A percentile compares a stretch with the other conserved stretches of the same genome.
Conservation (phyloP, 352 stramenopile species). For the Phytopythium oedochilum region DNA sequence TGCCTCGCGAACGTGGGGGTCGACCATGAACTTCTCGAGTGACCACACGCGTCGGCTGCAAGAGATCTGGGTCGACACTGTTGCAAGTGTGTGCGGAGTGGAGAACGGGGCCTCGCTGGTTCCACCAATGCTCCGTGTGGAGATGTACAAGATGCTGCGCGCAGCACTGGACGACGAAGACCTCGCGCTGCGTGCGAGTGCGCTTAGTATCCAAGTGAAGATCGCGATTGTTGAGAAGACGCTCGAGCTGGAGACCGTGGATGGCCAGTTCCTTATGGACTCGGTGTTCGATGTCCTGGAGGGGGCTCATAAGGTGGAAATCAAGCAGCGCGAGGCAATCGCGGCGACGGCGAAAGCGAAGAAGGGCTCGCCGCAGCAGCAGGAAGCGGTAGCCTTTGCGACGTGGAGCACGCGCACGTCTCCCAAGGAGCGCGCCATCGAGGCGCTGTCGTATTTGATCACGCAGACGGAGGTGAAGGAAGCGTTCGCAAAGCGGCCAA, state of each 20-base stretch:
- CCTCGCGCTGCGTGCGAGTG: slow-evolving; percentile 67
- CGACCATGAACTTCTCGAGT: slow-evolving; percentile 27
- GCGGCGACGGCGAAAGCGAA: slow-evolving; percentile 10
- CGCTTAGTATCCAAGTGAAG: slow-evolving; percentile 81
- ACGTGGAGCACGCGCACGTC: slow-evolving; percentile 33
- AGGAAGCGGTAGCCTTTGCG: slow-evolving; percentile 3
- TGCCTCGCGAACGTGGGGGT: slow-evolving; percentile 37
- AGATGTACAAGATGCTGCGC: slow-evolving; percentile 76
- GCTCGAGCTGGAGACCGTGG: slow-evolving; percentile 50
- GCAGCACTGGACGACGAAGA: slow-evolving; percentile 66
- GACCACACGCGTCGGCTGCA: slow-evolving; percentile 51
- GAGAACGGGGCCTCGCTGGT: slow-evolving; percentile 68
- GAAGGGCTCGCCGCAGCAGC: slow-evolving; percentile 16
- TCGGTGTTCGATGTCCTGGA: slow-evolving; percentile 75
- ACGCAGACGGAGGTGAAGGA: slow-evolving; percentile 81
- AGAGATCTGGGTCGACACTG: slow-evolving; percentile 78
- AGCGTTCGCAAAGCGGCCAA: slow-evolving; percentile 50
- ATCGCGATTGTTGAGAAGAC: slow-evolving; percentile 80
- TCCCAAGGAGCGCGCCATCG: slow-evolving; percentile 75
- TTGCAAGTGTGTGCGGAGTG: slow-evolving; percentile 72
- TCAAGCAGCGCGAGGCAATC: slow-evolving; percentile 11
- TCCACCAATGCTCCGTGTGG: slow-evolving; percentile 51
- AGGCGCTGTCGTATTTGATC: slow-evolving; percentile 82
- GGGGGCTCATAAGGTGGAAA: slow-evolving; percentile 49
- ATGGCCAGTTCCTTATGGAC: slow-evolving; percentile 63